Evolutionary conservation across 2,329 filamentous ascomycete genomes (phyloP).

Genomic region (Tolypocladium paradoxum): DNA sequence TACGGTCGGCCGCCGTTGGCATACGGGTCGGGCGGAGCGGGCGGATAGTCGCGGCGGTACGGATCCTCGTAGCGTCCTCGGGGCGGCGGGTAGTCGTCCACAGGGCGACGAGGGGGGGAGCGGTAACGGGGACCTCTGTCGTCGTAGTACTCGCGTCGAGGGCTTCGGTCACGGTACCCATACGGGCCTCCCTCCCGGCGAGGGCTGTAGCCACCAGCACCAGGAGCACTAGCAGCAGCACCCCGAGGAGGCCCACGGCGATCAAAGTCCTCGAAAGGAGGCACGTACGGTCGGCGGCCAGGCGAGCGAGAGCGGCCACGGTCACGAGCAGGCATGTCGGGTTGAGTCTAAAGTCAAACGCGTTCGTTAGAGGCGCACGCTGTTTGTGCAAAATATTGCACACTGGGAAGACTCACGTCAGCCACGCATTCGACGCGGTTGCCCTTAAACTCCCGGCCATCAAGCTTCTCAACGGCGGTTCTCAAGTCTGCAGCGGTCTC

Average conservation of each 20-base stretch:
- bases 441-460: slow-evolving; percentile 87
- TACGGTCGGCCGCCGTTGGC: slow-evolving; percentile 45
- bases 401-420: slow-evolving; percentile 50
- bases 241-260: slow-evolving; percentile 66
- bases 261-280: slow-evolving; percentile 69
- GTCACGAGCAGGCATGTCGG: slow-evolving; percentile 61
- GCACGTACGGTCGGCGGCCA: slow-evolving; percentile 51
- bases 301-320: slow-evolving; percentile 72
- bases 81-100: slow-evolving; percentile 66
- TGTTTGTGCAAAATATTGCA: background rate
- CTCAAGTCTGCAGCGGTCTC: slow-evolving; percentile 85
- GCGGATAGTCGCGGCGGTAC: slow-evolving; percentile 60
- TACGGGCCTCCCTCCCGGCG: slow-evolving; percentile 54
- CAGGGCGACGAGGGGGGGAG: slow-evolving; percentile 65
- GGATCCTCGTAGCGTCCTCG: slow-evolving; percentile 66
- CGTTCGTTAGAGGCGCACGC: background rate
- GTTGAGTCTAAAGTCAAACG: slow-evolving; percentile 53
- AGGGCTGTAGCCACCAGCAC: slow-evolving; percentile 68
- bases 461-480: slow-evolving; percentile 88
- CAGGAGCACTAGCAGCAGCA: slow-evolving; percentile 24
- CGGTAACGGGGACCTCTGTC: slow-evolving; percentile 67
- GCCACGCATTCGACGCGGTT: slow-evolving; percentile 73
- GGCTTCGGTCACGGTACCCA: slow-evolving; percentile 80
- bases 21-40: slow-evolving; percentile 54
- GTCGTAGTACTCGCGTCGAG: slow-evolving; percentile 79